Evolutionary conservation across 1,284 basidiomycete species (phyloP).

Genomic region (Apiotrichum akiyoshidainum): DNA sequence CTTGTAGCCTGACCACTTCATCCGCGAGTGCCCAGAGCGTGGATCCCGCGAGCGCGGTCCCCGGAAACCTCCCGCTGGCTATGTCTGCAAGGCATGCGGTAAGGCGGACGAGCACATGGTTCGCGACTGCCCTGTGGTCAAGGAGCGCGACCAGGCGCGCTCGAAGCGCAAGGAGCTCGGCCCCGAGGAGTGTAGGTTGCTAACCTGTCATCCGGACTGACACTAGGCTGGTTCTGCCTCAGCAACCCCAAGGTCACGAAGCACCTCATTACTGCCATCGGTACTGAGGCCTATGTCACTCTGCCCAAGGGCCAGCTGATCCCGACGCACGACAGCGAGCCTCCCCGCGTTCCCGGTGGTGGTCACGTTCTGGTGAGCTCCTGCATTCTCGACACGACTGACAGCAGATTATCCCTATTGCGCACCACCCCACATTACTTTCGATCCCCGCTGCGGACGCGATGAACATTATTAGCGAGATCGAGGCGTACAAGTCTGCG

Average conservation of each 20-base stretch:
- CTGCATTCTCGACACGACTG: neutral
- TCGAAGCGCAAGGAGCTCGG: constrained; percentile 53
- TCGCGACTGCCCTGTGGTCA: constrained; percentile 74
- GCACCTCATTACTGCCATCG: constrained; percentile 89
- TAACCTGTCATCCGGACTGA: neutral
- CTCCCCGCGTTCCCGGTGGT: constrained; percentile 73
- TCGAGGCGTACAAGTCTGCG: constrained; percentile 74
- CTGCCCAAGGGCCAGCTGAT: constrained; percentile 89
- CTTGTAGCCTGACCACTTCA: constrained; percentile 68
- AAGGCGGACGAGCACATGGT: constrained; percentile 71
- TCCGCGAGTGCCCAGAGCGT: constrained; percentile 79
- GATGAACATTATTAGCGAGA: constrained; percentile 71
- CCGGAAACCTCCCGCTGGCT: constrained; percentile 65
- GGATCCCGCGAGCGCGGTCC: constrained; percentile 55
- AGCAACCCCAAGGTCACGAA: constrained; percentile 86
- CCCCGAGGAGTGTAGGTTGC: constrained; percentile 57
- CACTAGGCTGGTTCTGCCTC: constrained; percentile 85
- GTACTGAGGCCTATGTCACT: constrained; percentile 85
- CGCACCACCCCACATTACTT: constrained; percentile 62
- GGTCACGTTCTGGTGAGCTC: constrained; percentile 77
- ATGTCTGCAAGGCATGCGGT: constrained; percentile 82
- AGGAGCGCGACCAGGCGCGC: constrained; percentile 51
- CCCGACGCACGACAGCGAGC: constrained; percentile 58
- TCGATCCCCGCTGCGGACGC: constrained; percentile 73
- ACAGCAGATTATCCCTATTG: constrained; percentile 68